These are phyloP conservation scores for Botrytis hyacinthi DNA, from an alignment of 2,329 filamentous ascomycete genomes.

Conservation along the genomic window DNA sequence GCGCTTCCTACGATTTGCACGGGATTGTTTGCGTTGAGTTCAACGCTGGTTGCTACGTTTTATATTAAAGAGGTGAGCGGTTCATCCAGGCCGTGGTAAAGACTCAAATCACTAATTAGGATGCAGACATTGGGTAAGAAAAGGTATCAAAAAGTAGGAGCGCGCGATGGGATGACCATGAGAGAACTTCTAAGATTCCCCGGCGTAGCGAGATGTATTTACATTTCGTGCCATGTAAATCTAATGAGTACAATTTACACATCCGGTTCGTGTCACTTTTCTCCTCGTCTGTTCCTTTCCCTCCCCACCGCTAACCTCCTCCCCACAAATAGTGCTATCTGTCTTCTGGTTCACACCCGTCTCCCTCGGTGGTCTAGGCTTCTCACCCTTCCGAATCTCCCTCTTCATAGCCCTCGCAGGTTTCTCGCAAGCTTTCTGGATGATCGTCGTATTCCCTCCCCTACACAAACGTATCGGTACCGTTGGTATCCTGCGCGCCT, in stretches of 20 bases:
- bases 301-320: background rate
- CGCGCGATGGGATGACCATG: slow-evolving; percentile 43
- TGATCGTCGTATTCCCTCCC: slow-evolving; percentile 66
- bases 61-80: slow-evolving; percentile 56
- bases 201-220: slow-evolving; percentile 64
- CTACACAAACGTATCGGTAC: slow-evolving; percentile 67
- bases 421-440: slow-evolving; percentile 66
- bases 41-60: slow-evolving; percentile 51
- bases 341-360: slow-evolving; percentile 67
- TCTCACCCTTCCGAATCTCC: slow-evolving; percentile 62
- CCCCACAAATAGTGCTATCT: slow-evolving; percentile 48
- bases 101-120: background rate
- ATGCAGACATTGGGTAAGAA: slow-evolving; percentile 45
- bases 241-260: slow-evolving; percentile 71
- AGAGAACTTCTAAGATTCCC: slow-evolving; percentile 58
- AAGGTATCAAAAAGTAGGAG: slow-evolving; percentile 30
- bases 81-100: background rate
- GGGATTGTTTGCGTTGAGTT: slow-evolving; percentile 52
- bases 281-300: background rate
- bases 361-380: slow-evolving; percentile 61
- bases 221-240: slow-evolving; percentile 64
- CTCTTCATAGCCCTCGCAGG: slow-evolving; percentile 64
- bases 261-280: slow-evolving; percentile 42
- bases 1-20: slow-evolving; percentile 61
- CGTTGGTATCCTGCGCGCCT: slow-evolving; percentile 59